Percentiles rank a stretch among this genome's conserved stretches.
Evolutionary conservation across 2,329 filamentous ascomycete genomes (phyloP).

Genomic region (Talaromyces sp.): DNA sequence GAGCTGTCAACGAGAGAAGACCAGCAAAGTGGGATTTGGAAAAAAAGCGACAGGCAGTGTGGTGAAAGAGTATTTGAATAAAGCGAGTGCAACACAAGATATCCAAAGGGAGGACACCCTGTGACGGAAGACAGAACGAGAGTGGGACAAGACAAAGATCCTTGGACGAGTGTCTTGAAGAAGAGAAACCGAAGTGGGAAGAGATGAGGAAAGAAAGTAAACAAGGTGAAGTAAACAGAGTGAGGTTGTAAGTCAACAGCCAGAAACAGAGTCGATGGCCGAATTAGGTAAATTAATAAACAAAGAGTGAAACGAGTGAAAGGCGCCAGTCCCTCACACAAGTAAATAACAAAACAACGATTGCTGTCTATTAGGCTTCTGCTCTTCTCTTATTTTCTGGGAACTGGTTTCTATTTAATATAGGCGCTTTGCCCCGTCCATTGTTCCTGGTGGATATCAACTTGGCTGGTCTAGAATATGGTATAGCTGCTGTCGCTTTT

Average conservation of each 20-base stretch:
- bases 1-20: not conserved
- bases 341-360: too few species aligned
- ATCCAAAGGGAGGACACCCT: not conserved
- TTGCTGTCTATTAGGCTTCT: not conserved
- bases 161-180: not conserved
- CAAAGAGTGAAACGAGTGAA: conserved; percentile 5
- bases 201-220: conserved; percentile 31
- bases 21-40: not conserved
- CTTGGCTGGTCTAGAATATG: not conserved
- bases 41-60: not conserved
- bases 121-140: not conserved
- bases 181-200: not conserved
- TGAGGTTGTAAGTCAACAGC: not conserved
- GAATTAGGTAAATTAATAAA: conserved; percentile 2
- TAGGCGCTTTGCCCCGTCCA: not conserved
- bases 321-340: not conserved
- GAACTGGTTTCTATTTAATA: not conserved
- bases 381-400: not conserved
- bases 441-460: too few species aligned
- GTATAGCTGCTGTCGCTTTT: not conserved
- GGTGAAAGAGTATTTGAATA: not conserved
- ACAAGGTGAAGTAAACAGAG: not conserved
- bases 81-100: not conserved
- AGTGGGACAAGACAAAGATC: not conserved
- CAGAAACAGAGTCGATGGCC: not conserved